Percentiles rank a stretch among this genome's conserved stretches.
Conservation (phyloP, 2,329 filamentous ascomycete species). For the Fusarium poae region DNA sequence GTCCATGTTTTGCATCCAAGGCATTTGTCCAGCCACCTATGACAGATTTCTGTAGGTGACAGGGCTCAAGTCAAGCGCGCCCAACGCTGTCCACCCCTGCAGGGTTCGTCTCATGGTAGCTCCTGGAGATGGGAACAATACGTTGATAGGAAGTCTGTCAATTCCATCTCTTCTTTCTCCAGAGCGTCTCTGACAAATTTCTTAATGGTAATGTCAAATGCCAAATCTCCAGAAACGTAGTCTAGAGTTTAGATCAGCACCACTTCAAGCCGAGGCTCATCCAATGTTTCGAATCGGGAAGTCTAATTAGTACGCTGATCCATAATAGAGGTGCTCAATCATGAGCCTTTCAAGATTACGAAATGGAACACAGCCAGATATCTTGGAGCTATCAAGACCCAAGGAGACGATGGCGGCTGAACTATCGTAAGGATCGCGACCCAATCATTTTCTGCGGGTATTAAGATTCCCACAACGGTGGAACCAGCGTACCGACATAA, state of each 20-base stretch:
- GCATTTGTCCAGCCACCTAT: not conserved
- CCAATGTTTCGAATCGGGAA: not conserved
- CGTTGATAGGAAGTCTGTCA: not conserved
- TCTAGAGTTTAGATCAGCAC: not conserved
- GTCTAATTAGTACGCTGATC: not conserved
- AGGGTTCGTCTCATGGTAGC: not conserved
- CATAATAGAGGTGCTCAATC: not conserved
- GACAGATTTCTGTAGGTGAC: not conserved
- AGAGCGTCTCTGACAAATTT: not conserved
- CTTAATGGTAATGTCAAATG: not conserved
- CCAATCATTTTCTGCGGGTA: not conserved
- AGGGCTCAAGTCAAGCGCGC: not conserved
- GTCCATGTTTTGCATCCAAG: not conserved
- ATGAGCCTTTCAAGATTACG: not conserved
- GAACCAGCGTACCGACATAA: not conserved
- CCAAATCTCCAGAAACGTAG: not conserved
- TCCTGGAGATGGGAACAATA: not conserved
- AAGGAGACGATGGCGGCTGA: not conserved
- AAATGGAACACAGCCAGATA: not conserved
- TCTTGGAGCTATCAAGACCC: not conserved
- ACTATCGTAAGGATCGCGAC: not conserved
- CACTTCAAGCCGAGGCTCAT: not conserved
- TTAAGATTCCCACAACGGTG: not conserved
- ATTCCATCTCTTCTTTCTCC: not conserved
- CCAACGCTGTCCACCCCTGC: not conserved